Conservation (phyloP, 345 rosid species). For the Hibiscus syriacus region DNA sequence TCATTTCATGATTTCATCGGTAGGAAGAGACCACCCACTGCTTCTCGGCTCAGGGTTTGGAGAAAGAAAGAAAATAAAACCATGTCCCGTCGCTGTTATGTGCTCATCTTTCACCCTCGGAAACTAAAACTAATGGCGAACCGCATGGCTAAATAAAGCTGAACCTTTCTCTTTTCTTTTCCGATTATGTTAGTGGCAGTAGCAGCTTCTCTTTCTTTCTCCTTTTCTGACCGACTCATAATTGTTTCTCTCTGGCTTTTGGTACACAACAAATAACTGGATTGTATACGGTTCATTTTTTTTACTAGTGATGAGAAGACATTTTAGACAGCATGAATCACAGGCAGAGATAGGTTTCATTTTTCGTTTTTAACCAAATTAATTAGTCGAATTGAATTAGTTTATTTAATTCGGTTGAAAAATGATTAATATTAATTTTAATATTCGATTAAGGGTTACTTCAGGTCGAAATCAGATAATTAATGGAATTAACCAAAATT, state of each 20-base stretch:
- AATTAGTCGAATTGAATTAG: too few species aligned
- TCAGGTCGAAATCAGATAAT: too few species aligned
- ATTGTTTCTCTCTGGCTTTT: background rate
- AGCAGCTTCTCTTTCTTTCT: background rate
- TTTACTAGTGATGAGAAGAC: too few species aligned
- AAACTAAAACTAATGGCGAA: slow-evolving; percentile 3
- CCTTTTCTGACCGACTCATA: background rate
- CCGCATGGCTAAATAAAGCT: background rate
- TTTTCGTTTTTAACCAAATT: too few species aligned
- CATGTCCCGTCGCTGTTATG: background rate
- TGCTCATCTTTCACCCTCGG: slow-evolving; percentile 6
- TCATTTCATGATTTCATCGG: background rate
- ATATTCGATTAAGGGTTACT: too few species aligned
- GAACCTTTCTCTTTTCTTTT: background rate
- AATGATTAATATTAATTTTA: too few species aligned
- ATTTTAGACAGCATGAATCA: too few species aligned
- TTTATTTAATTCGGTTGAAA: too few species aligned
- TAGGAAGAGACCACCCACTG: slow-evolving; percentile 24
- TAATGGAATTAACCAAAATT: too few species aligned
- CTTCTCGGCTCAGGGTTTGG: background rate
- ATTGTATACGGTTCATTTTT: background rate
- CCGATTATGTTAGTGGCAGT: background rate
- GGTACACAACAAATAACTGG: background rate
- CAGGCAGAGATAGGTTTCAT: too few species aligned
- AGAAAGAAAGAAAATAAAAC: background rate